These are phyloP conservation scores for Ophiosphaerella narmari DNA, from an alignment of 2,329 filamentous ascomycete genomes.

Conservation along the genomic window DNA sequence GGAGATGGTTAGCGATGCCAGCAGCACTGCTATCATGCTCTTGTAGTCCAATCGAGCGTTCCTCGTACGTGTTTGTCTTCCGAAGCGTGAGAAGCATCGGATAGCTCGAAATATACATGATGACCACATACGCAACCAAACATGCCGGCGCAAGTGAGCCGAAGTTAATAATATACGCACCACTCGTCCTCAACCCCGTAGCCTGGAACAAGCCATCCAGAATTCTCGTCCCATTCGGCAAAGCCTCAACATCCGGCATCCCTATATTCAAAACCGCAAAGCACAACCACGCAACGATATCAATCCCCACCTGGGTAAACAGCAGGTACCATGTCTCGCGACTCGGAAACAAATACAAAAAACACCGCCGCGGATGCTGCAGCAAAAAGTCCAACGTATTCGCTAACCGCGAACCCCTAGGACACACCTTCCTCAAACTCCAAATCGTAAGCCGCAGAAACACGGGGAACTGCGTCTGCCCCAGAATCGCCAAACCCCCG, in stretches of 20 bases:
- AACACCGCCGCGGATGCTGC: constrained; percentile 66
- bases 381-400: constrained; percentile 63
- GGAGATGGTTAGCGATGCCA: constrained; percentile 54
- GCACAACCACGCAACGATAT: constrained; percentile 66
- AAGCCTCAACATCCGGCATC: constrained; percentile 59
- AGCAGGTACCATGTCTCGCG: constrained; percentile 69
- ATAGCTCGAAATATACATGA: constrained; percentile 70
- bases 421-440: constrained; percentile 55
- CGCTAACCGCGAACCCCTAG: constrained; percentile 44
- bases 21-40: constrained; percentile 23
- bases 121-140: constrained; percentile 64
- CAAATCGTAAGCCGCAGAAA: constrained; percentile 64
- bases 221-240: constrained; percentile 60
- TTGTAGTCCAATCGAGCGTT: constrained; percentile 67
- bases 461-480: constrained; percentile 63
- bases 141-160: constrained; percentile 60
- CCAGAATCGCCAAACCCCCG: constrained; percentile 56
- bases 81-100: constrained; percentile 68
- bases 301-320: constrained; percentile 63
- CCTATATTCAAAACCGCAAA: constrained; percentile 70
- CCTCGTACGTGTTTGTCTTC: constrained; percentile 74
- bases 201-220: constrained; percentile 70
- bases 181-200: constrained; percentile 64
- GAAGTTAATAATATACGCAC: constrained; percentile 69
- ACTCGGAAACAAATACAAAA: constrained; percentile 67